Conservation (phyloP, 2,329 filamentous ascomycete genomes). For the Blumeria graminis region DNA sequence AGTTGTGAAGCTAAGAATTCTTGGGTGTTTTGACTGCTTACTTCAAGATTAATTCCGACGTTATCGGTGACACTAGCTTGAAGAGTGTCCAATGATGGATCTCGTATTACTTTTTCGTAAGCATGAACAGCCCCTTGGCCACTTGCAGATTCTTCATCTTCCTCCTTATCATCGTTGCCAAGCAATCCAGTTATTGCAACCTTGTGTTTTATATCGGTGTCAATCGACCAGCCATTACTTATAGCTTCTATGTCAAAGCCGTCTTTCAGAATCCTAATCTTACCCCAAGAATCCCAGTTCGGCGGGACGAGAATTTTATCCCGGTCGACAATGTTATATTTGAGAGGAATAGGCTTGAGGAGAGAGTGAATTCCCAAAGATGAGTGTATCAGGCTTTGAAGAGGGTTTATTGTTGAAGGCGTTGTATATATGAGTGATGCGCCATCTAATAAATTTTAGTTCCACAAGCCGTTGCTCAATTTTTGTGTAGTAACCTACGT, state of each 20-base stretch:
- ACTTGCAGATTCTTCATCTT: conserved; percentile 7
- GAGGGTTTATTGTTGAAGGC: conserved; percentile 48
- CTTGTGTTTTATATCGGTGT: conserved; percentile 36
- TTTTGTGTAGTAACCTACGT: conserved; percentile 23
- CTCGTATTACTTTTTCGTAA: conserved; percentile 59
- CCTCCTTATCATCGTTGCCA: conserved; percentile 3
- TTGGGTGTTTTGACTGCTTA: conserved; percentile 51
- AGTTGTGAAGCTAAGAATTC: conserved; percentile 53
- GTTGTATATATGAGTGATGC: conserved; percentile 69
- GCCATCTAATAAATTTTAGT: conserved; percentile 30
- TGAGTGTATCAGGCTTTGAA: conserved; percentile 62
- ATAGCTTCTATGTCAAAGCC: conserved; percentile 78
- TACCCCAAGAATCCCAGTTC: conserved; percentile 98
- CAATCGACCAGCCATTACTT: conserved; percentile 64
- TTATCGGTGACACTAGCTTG: conserved; percentile 26
- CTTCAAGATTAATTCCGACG: conserved; percentile 20
- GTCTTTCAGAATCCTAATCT: conserved; percentile 77
- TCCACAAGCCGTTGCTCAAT: conserved; percentile 1
- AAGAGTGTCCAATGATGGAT: conserved; percentile 41
- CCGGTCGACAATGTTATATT: conserved; percentile 77
- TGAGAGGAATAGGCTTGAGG: conserved; percentile 52
- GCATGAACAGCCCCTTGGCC: conserved; percentile 38
- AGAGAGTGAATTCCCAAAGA: conserved; percentile 69
- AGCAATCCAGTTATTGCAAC: conserved; percentile 16
- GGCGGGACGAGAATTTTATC: conserved; percentile 87